Conservation (phyloP, 1,284 basidiomycete species). For the Boletus mariae region DNA sequence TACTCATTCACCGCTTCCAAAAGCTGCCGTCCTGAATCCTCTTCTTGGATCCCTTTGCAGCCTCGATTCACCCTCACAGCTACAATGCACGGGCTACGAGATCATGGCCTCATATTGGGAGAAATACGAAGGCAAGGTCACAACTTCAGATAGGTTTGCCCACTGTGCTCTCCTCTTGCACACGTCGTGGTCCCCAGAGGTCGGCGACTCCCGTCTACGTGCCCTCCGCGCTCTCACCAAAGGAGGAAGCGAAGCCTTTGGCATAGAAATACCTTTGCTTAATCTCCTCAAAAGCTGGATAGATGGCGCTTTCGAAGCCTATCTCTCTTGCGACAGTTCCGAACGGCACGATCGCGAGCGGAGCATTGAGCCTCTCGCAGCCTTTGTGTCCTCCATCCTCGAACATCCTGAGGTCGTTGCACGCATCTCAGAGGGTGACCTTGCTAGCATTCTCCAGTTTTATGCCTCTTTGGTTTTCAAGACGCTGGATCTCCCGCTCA, state of each 20-base stretch:
- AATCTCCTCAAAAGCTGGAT: constrained; percentile 61
- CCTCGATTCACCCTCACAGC: constrained; percentile 44
- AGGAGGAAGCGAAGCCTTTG: constrained; percentile 55
- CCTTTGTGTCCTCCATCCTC: constrained; percentile 51
- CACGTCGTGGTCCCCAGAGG: constrained; percentile 53
- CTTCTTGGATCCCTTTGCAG: constrained; percentile 58
- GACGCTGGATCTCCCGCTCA: constrained; percentile 40
- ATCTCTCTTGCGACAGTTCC: constrained; percentile 38
- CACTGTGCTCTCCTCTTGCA: constrained; percentile 61
- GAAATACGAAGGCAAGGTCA: constrained; percentile 45
- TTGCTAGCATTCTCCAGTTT: constrained; percentile 51
- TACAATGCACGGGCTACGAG: constrained; percentile 68
- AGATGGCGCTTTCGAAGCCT: constrained; percentile 54
- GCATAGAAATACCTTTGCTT: constrained; percentile 57
- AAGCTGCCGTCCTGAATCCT: constrained; percentile 45
- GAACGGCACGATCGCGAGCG: constrained; percentile 59
- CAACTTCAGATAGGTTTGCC: constrained; percentile 54
- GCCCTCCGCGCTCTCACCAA: constrained; percentile 60
- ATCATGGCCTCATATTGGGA: constrained; percentile 66
- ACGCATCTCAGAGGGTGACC: constrained; percentile 54
- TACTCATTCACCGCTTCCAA: constrained; percentile 49
- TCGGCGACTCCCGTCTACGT: constrained; percentile 68
- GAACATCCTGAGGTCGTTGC: constrained; percentile 50
- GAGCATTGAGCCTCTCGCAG: constrained; percentile 54
- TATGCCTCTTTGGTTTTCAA: constrained; percentile 56